These are phyloP conservation scores for Gossypium anomalum DNA, from an alignment of 345 rosid genomes.

Conservation along the genomic window DNA sequence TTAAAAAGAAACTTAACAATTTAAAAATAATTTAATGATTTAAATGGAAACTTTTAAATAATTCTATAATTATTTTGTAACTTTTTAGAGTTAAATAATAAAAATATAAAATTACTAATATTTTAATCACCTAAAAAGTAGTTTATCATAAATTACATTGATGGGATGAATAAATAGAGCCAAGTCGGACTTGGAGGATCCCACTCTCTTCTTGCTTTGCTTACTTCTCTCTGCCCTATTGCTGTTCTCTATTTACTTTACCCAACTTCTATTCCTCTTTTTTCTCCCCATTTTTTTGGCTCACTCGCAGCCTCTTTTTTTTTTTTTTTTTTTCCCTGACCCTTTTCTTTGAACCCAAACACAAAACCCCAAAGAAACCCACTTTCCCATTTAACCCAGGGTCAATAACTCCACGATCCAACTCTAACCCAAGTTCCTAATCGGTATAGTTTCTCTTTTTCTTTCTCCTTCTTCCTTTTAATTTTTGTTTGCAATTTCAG, in stretches of 20 bases:
- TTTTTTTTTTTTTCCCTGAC: not conserved
- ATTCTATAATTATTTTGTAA: rapidly evolving
- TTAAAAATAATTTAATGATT: too few species aligned
- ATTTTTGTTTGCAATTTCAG: not conserved
- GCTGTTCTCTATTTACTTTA: too few species aligned
- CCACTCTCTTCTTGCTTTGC: not conserved
- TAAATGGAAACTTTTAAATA: too few species aligned
- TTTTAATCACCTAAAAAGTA: too few species aligned
- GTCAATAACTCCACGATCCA: not conserved
- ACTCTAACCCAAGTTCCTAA: not conserved
- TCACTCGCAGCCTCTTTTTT: not conserved
- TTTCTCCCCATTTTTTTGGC: not conserved
- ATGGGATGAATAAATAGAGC: too few species aligned
- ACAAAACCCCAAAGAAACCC: conserved; percentile 2
- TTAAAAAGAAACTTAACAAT: too few species aligned
- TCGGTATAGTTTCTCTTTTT: not conserved
- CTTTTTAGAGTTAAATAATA: too few species aligned
- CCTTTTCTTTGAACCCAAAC: not conserved
- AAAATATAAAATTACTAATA: too few species aligned
- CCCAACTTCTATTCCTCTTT: not conserved
- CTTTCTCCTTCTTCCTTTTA: not conserved
- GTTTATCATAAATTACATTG: too few species aligned
- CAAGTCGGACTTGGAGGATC: not conserved
- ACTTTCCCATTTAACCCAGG: not conserved
- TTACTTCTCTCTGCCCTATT: not conserved